Evolutionary conservation across 495 filamentous ascomycete genomes (phyloP).

Genomic region (Clohesyomyces aquaticus): DNA sequence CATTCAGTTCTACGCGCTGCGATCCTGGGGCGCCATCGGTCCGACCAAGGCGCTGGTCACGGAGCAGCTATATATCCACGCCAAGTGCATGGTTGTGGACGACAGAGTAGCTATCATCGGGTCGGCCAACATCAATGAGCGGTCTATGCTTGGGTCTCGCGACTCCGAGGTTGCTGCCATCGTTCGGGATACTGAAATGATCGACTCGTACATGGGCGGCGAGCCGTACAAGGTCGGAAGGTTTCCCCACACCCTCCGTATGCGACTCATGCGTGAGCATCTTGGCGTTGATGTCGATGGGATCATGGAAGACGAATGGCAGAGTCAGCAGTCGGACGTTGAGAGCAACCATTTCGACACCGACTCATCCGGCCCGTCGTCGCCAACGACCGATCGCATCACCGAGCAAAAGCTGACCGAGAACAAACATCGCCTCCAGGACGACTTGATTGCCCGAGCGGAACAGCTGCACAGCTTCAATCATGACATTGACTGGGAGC

Average conservation of each 20-base stretch:
- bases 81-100: conserved; percentile 96
- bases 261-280: conserved; percentile 96
- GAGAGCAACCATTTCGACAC: conserved; percentile 57
- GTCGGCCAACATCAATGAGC: conserved; percentile 98
- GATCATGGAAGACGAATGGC: conserved; percentile 78
- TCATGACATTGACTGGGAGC: conserved; percentile 77
- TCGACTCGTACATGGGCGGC: conserved; percentile 89
- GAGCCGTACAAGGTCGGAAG: conserved; percentile 84
- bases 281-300: conserved; percentile 93
- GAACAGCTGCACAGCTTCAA: conserved; percentile 78
- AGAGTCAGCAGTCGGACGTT: conserved; percentile 37
- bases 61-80: conserved; percentile 97
- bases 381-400: conserved; percentile 40
- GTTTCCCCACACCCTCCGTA: conserved; percentile 89
- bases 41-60: conserved; percentile 81
- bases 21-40: conserved; percentile 92
- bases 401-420: conserved; percentile 59
- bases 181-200: conserved; percentile 91
- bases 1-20: conserved; percentile 90
- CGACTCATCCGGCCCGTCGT: conserved; percentile 47
- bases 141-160: conserved; percentile 87
- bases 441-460: conserved; percentile 63
- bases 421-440: conserved; percentile 61
- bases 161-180: conserved; percentile 93
- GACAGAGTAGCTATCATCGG: conserved; percentile 93